Evolutionary conservation across 2,329 filamentous ascomycete genomes (phyloP).

Genomic region (Aspergillus neoniger): DNA sequence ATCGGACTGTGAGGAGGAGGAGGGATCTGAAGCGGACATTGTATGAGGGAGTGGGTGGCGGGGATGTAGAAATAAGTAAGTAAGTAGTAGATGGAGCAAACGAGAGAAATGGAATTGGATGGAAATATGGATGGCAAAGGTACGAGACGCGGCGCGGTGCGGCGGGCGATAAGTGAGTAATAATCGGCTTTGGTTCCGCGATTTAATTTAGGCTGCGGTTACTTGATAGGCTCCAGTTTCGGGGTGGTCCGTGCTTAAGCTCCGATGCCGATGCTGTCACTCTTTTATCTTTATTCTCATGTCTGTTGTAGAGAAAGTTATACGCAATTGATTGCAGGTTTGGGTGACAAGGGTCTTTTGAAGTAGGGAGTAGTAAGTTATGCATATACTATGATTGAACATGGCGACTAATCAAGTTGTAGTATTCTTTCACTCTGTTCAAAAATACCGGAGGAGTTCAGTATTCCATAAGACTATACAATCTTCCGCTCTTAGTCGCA

Average conservation of each 20-base stretch:
- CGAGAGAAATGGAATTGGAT: not conserved
- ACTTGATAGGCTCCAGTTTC: too few relatives aligned
- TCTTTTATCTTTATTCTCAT: not conserved
- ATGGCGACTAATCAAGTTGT: not conserved
- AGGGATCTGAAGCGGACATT: constrained; percentile 20
- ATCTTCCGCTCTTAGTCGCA: not conserved
- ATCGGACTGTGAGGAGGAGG: constrained; percentile 40
- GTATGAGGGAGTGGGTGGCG: constrained; percentile 7
- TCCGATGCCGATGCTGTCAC: constrained; percentile 11
- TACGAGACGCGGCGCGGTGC: not conserved
- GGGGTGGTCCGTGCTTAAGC: constrained; percentile 34
- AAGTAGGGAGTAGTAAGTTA: not conserved
- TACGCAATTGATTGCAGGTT: too few relatives aligned
- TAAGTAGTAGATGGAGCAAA: too few relatives aligned
- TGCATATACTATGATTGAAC: too few relatives aligned
- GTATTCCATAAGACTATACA: not conserved
- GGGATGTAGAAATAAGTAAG: too few relatives aligned
- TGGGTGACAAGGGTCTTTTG: not conserved
- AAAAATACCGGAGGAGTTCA: not conserved
- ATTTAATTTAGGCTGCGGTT: too few relatives aligned
- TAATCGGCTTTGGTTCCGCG: not conserved
- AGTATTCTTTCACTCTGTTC: not conserved
- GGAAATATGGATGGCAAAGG: not conserved
- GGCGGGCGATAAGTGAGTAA: not conserved
- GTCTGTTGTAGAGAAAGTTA: too few relatives aligned